Evolutionary conservation across 2,329 filamentous ascomycete genomes (phyloP).

Genomic region (Arthroderma uncinatum): DNA sequence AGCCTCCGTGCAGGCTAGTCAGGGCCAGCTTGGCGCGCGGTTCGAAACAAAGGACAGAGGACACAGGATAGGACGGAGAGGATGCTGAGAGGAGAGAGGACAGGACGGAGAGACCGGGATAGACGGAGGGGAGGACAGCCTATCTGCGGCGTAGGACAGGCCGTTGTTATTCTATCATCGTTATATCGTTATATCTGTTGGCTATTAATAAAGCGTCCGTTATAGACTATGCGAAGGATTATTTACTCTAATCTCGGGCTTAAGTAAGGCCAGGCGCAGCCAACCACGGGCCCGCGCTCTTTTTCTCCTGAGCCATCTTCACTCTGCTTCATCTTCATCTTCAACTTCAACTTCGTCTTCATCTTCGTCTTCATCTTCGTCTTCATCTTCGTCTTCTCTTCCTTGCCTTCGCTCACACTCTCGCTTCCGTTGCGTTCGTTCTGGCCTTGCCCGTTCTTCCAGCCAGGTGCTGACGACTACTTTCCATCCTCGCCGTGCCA

Average conservation of each 20-base stretch:
- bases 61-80: too few species aligned
- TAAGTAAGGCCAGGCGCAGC: too few species aligned
- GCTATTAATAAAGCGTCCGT: too few species aligned
- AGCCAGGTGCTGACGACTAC: slow-evolving; percentile 7
- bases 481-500: background rate
- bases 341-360: background rate
- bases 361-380: too few species aligned
- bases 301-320: too few species aligned
- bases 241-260: too few species aligned
- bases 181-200: too few species aligned
- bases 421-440: background rate
- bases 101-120: background rate
- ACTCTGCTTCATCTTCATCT: background rate
- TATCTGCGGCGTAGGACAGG: background rate
- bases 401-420: background rate
- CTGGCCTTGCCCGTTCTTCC: background rate
- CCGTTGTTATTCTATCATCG: background rate
- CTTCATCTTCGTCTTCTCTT: too few species aligned
- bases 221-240: too few species aligned
- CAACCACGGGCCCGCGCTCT: too few species aligned
- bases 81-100: background rate
- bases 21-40: background rate
- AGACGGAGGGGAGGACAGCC: background rate
- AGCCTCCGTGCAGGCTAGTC: background rate
- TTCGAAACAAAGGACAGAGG: background rate